phyloP scores from a whole-genome alignment of 371 early-diverging fungal species.

The Rhizopus delemar region DNA sequence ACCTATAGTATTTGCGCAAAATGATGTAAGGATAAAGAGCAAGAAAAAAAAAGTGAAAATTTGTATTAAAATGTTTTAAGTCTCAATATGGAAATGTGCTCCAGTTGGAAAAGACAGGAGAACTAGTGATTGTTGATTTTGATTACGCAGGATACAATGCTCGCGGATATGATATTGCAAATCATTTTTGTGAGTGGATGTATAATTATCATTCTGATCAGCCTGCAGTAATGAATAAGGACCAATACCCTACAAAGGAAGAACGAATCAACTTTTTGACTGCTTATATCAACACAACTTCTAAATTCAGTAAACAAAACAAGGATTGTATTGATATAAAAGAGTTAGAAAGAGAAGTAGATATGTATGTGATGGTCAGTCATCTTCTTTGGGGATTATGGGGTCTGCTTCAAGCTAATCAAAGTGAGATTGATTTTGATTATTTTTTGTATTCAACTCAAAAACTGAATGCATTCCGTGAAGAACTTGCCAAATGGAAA shows the following conservation, averaged over 20 bases:
- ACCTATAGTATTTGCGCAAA: constrained; percentile 83
- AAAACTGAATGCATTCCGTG: constrained; percentile 56
- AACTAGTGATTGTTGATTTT: constrained; percentile 78
- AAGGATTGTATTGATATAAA: constrained; percentile 20
- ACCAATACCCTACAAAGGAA: constrained; percentile 60
- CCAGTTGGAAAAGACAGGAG: constrained; percentile 50
- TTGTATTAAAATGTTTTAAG: constrained; percentile 23
- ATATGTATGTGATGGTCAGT: constrained; percentile 59
- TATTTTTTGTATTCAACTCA: constrained; percentile 74
- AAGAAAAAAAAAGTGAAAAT: background rate
- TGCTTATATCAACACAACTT: constrained; percentile 62
- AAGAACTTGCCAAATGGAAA: constrained; percentile 34
- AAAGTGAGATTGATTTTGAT: constrained; percentile 82
- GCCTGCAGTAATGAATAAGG: constrained; percentile 54
- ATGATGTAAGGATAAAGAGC: constrained; percentile 64
- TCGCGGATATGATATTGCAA: constrained; percentile 83
- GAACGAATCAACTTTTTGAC: constrained; percentile 65
- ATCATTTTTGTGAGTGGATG: constrained; percentile 91
- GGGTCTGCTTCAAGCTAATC: constrained; percentile 77
- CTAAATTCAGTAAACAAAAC: constrained; percentile 22
- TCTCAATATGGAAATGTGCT: constrained; percentile 87
- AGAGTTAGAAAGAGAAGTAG: constrained; percentile 39
- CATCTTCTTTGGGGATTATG: constrained; percentile 85
- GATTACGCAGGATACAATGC: constrained; percentile 91
- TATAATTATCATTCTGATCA: constrained; percentile 73